Percentiles rank a stretch among this genome's conserved stretches.
These are phyloP conservation scores for Ensete glaucum DNA, from an alignment of 176 grass and related monocot genomes.

Conservation along the genomic window DNA sequence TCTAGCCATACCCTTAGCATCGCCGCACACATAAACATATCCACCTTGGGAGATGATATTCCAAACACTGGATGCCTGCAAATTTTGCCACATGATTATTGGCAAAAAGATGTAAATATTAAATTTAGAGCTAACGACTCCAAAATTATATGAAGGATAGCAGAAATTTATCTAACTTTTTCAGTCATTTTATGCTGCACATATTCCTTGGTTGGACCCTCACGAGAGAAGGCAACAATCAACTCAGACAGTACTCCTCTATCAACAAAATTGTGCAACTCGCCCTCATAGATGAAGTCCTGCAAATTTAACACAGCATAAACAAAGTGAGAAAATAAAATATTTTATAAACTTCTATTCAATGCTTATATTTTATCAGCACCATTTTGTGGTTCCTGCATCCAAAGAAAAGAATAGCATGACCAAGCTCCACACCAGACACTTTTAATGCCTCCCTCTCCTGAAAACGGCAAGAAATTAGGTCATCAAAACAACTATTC, in stretches of 20 bases:
- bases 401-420: conserved; percentile 70
- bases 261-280: conserved; percentile 67
- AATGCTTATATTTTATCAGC: conserved; percentile 4
- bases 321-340: neutral
- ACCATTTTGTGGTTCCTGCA: conserved; percentile 90
- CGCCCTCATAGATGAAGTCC: conserved; percentile 93
- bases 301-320: conserved; percentile 24
- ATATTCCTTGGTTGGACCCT: conserved; percentile 80
- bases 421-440: conserved; percentile 55
- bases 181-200: conserved; percentile 87
- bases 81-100: neutral
- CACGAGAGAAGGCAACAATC: conserved; percentile 70
- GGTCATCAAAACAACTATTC: too few species aligned
- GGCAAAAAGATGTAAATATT: too few species aligned
- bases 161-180: conserved; percentile 42
- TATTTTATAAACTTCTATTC: neutral
- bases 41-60: conserved; percentile 52
- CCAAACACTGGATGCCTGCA: conserved; percentile 68
- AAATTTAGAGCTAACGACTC: conserved; percentile 1
- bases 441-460: conserved; percentile 64
- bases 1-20: conserved; percentile 94
- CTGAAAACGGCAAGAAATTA: conserved; percentile 26
- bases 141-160: neutral
- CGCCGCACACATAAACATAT: conserved; percentile 79
- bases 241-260: conserved; percentile 71